phyloP scores from a whole-genome alignment of 768 basidiomycete species.

The Cantharellus cinnabarinus region DNA sequence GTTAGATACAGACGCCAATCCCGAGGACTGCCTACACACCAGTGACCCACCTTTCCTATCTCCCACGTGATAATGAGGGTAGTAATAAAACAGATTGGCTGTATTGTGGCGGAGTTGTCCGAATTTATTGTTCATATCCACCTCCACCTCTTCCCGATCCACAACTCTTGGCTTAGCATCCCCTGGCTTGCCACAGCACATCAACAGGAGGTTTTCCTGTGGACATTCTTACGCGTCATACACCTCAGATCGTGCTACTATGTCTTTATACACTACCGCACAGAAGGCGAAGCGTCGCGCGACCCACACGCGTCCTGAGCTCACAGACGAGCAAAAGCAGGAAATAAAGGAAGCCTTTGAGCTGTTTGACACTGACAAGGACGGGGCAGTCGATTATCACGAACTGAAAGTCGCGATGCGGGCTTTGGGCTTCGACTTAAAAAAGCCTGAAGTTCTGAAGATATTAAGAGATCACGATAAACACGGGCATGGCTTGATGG shows the following conservation, averaged over 20 bases:
- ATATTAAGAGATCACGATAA: slow-evolving; percentile 81
- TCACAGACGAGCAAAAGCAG: slow-evolving; percentile 57
- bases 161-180: too few relatives aligned
- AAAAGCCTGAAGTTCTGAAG: slow-evolving; percentile 96
- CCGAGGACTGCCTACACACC: too few relatives aligned
- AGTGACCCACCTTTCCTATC: too few relatives aligned
- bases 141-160: too few relatives aligned
- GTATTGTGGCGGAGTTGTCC: too few relatives aligned
- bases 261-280: slow-evolving; percentile 3
- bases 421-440: slow-evolving; percentile 90
- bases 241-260: neutral
- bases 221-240: too few relatives aligned
- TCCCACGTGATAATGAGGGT: too few relatives aligned
- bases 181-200: too few relatives aligned
- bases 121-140: too few relatives aligned
- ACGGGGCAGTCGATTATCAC: slow-evolving; percentile 89
- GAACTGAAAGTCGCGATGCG: slow-evolving; percentile 98
- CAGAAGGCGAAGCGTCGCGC: slow-evolving; percentile 50
- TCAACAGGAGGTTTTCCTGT: too few relatives aligned
- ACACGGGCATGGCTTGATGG: slow-evolving; percentile 64
- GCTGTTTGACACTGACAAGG: slow-evolving; percentile 97
- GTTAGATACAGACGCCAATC: too few relatives aligned
- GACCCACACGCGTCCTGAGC: slow-evolving; percentile 57
- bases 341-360: slow-evolving; percentile 99
- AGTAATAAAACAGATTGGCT: too few relatives aligned